Evolutionary conservation across 1,284 basidiomycete genomes (phyloP), one percentile per base, ranked within the genome.

Genomic region (Naganishia liquefaciens): DNA sequence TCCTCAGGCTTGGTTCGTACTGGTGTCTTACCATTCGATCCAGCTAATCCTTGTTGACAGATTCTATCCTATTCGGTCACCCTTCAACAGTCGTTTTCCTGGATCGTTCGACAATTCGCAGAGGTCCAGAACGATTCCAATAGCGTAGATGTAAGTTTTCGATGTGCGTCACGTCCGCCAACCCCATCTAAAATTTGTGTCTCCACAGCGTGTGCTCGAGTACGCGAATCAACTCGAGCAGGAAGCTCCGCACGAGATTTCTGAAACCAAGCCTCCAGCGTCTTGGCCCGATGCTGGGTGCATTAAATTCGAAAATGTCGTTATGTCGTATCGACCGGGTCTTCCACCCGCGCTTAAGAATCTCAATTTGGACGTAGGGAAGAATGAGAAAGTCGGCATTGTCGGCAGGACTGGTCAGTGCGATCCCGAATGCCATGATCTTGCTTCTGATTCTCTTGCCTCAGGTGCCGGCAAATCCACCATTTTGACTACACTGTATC

Each of bases 61-160:
- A 84, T 86, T 11, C 78, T 91, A 21, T 87, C 88, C 1, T 92
- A 91, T 76, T 89, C 91, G 43, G 61, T 68, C 54, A 71, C 69
- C 5, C 57, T 68, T 5, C 63, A 65, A n/a, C 69, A 86, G 82
- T 77, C 84, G 0, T 92, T 93, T 72, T 87, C 88, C 17, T 91
- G 87, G 88, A 83, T 92, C 73, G 86, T 93, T 53, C 86, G 90
- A 25, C 91, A 93, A 75, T 83, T 84, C 57, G 89, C 89, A 3
- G 89, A 93, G 73, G 87, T 92, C 17, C 90, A 94, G 77, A 93
- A 94, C 75, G 85, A 93, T 76, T 93, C 94, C 88, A 93, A 93
- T 75, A 87, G 88, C 27, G 90, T 93, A 5, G 92, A 95, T 77
- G 87, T 90, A 51, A 33, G 82, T 93, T 37, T 80, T 30, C 23